A percentile compares a stretch with the other conserved stretches of the same genome.
These are phyloP conservation scores for Fusarium longipes DNA, from an alignment of 2,329 filamentous ascomycete species.

Conservation along the genomic window DNA sequence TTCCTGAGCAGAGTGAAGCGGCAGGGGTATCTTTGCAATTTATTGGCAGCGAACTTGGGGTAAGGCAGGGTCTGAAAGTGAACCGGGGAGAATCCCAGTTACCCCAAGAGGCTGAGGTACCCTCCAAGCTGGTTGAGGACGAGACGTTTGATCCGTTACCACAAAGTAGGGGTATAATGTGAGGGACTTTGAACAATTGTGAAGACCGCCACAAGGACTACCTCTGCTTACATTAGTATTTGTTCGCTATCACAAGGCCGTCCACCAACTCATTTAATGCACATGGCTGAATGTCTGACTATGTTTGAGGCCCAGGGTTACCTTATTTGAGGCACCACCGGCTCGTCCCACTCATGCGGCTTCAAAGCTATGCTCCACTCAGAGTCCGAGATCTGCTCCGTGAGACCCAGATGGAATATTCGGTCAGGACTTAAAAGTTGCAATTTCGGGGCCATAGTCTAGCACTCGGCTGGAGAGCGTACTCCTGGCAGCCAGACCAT, in stretches of 20 bases:
- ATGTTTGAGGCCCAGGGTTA: constrained; percentile 1
- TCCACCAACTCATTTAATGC: background rate
- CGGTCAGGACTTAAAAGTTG: background rate
- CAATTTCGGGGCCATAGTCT: background rate
- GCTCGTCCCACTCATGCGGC: background rate
- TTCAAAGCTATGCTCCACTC: constrained; percentile 4
- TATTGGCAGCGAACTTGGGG: constrained; percentile 53
- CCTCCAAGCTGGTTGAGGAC: constrained; percentile 38
- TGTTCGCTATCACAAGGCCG: background rate
- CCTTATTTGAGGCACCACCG: constrained; percentile 3
- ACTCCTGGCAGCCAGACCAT: background rate
- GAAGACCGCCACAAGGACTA: background rate
- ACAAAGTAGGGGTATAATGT: constrained; percentile 30
- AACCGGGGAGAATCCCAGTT: constrained; percentile 33
- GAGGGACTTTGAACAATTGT: background rate
- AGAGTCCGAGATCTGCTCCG: constrained; percentile 9
- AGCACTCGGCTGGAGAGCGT: background rate
- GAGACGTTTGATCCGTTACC: constrained; percentile 30
- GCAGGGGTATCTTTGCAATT: constrained; percentile 47
- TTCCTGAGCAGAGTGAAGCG: constrained; percentile 43
- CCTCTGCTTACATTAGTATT: background rate
- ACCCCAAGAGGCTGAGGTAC: constrained; percentile 45
- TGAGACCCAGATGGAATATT: constrained; percentile 3
- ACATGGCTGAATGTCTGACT: background rate
- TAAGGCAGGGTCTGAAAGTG: constrained; percentile 52